Percentiles rank a stretch among this genome's conserved stretches.
These are phyloP conservation scores for Cordia subcordata DNA, from an alignment of 257 asterid genomes.

Conservation along the genomic window DNA sequence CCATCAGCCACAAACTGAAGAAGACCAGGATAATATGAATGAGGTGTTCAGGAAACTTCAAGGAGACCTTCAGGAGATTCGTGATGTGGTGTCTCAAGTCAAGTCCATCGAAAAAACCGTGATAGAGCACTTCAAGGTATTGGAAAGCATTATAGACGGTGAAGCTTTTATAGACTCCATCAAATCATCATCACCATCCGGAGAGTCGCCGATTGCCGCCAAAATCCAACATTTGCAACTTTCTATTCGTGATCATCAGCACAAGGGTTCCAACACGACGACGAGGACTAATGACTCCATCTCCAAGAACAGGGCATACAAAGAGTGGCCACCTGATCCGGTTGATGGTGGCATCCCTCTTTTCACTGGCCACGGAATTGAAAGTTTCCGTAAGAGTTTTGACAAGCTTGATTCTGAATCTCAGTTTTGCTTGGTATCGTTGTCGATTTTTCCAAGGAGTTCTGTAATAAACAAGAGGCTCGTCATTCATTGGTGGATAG, in stretches of 20 bases:
- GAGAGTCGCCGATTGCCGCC: too few relatives aligned
- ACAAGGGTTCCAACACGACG: too few relatives aligned
- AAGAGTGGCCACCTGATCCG: too few relatives aligned
- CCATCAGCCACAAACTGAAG: too few relatives aligned
- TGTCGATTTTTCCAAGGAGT: slow-evolving; percentile 3
- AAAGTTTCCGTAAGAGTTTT: background rate
- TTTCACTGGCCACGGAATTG: too few relatives aligned
- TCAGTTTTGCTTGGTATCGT: slow-evolving; percentile 2
- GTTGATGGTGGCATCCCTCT: background rate
- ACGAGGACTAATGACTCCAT: too few relatives aligned
- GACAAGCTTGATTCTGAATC: background rate
- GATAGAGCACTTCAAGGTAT: background rate
- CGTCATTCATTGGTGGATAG: slow-evolving; percentile 9
- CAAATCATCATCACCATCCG: background rate
- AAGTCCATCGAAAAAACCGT: background rate
- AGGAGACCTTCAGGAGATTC: background rate
- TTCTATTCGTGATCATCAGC: too few relatives aligned
- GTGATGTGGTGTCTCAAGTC: background rate
- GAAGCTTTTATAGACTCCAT: too few relatives aligned
- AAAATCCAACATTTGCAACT: too few relatives aligned
- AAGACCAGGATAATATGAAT: too few relatives aligned
- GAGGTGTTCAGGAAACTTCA: background rate
- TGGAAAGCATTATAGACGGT: background rate
- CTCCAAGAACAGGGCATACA: too few relatives aligned
- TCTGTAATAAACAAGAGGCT: slow-evolving; percentile 5